Evolutionary conservation across 352 stramenopile species (phyloP).

Genomic region (Phytophthora colocasiae): DNA sequence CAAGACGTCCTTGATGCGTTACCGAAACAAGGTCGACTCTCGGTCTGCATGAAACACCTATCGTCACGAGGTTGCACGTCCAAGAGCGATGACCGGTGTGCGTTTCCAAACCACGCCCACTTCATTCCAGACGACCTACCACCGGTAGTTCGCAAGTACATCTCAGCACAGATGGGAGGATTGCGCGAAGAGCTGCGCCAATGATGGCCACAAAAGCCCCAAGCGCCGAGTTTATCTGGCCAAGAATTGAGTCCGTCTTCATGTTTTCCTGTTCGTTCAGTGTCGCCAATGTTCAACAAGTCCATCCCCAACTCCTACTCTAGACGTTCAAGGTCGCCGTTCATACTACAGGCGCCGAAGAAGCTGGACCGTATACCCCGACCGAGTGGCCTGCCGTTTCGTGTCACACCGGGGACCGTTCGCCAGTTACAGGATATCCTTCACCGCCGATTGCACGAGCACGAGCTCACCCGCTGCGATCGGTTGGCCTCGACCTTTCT

Average conservation of each 20-base stretch:
- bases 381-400: constrained; percentile 1
- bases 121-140: constrained; percentile 5
- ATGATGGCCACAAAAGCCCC: neutral
- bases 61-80: constrained; percentile 1
- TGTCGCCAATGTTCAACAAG: neutral
- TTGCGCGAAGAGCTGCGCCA: neutral
- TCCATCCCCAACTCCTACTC: neutral
- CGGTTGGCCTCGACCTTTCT: neutral
- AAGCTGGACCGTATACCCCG: neutral
- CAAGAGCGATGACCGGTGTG: constrained; percentile 7
- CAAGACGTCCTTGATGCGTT: constrained; percentile 3
- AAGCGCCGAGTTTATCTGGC: neutral
- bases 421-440: neutral
- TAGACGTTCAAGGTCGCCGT: neutral
- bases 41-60: constrained; percentile 17
- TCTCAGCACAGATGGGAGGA: neutral
- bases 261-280: neutral
- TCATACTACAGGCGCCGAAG: neutral
- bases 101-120: constrained; percentile 9
- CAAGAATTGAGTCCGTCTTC: neutral
- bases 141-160: constrained; percentile 2
- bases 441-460: constrained; percentile 1
- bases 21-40: neutral
- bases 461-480: neutral
- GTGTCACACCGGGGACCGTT: neutral